These are phyloP conservation scores for Agaricus bisporus DNA, from an alignment of 768 basidiomycete genomes.

Conservation along the genomic window DNA sequence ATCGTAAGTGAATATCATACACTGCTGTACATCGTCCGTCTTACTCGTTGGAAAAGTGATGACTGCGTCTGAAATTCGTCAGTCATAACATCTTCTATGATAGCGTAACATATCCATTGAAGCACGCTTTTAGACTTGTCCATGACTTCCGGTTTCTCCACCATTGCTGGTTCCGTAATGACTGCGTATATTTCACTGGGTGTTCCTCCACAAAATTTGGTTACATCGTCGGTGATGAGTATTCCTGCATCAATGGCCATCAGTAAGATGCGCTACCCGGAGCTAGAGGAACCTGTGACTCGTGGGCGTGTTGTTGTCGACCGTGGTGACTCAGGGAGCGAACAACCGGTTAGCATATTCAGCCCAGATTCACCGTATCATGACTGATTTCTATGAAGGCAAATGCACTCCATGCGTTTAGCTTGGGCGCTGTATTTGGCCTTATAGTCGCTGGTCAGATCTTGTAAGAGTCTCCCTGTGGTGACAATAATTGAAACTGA, in stretches of 20 bases:
- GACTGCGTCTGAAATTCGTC: conserved; percentile 80
- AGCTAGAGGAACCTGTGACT: conserved; percentile 81
- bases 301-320: conserved; percentile 77
- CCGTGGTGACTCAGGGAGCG: conserved; percentile 56
- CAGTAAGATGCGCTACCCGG: conserved; percentile 82
- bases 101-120: background rate
- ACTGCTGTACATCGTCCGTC: background rate
- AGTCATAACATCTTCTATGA: conserved; percentile 11
- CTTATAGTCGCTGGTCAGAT: conserved; percentile 85
- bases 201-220: conserved; percentile 71
- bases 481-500: background rate
- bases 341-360: conserved; percentile 37
- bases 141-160: conserved; percentile 92
- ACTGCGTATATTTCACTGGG: conserved; percentile 77
- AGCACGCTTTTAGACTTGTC: conserved; percentile 42
- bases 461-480: conserved; percentile 39
- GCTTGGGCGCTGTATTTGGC: conserved; percentile 80
- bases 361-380: background rate
- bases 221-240: conserved; percentile 91
- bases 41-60: conserved; percentile 35
- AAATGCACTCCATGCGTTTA: conserved; percentile 88
- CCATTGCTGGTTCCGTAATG: conserved; percentile 88
- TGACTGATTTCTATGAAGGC: conserved; percentile 26
- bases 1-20: conserved; percentile 29
- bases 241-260: conserved; percentile 94